These are phyloP conservation scores for Penicillium sp. DNA, from an alignment of 2,329 filamentous ascomycete genomes.

Conservation along the genomic window DNA sequence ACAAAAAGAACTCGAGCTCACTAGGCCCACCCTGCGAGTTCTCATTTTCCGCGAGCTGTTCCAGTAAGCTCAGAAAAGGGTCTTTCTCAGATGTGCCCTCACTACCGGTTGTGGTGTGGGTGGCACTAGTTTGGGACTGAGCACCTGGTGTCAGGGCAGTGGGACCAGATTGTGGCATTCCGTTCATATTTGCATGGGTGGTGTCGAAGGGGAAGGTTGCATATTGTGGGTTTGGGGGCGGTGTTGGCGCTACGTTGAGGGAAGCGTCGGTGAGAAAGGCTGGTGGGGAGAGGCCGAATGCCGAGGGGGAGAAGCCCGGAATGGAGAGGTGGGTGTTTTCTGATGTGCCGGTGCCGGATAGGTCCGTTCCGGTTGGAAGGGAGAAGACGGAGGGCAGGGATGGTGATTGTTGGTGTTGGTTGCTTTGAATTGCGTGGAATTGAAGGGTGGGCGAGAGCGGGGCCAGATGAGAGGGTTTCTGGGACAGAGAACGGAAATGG, in stretches of 20 bases:
- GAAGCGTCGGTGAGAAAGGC: conserved; percentile 27
- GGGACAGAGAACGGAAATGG: conserved; percentile 1
- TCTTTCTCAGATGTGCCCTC: conserved; percentile 56
- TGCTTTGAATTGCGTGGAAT: conserved; percentile 9
- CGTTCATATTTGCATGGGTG: conserved; percentile 8
- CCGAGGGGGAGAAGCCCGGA: conserved; percentile 36
- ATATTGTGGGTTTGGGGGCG: conserved; percentile 29
- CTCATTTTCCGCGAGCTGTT: conserved; percentile 76
- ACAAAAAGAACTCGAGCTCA: conserved; percentile 70
- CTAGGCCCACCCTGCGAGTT: conserved; percentile 56
- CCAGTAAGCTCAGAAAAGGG: conserved; percentile 67
- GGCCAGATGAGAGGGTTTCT: neutral
- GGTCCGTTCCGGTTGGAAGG: conserved; percentile 6
- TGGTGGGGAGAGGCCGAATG: conserved; percentile 26
- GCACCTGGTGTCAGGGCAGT: conserved; percentile 33
- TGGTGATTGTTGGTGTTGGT: conserved; percentile 10
- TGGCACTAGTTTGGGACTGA: conserved; percentile 36
- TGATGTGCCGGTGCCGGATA: neutral
- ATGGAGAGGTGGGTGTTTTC: conserved; percentile 18
- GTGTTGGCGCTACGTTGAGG: conserved; percentile 23
- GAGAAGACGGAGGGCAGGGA: conserved; percentile 14
- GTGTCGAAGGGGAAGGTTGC: conserved; percentile 35
- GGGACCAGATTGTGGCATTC: conserved; percentile 2
- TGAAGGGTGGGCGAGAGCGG: conserved; percentile 13
- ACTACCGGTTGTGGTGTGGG: conserved; percentile 34